Base-by-base conservation (phyloP, 352 stramenopile species). In the Phytopythium cucurbitacearum region DNA sequence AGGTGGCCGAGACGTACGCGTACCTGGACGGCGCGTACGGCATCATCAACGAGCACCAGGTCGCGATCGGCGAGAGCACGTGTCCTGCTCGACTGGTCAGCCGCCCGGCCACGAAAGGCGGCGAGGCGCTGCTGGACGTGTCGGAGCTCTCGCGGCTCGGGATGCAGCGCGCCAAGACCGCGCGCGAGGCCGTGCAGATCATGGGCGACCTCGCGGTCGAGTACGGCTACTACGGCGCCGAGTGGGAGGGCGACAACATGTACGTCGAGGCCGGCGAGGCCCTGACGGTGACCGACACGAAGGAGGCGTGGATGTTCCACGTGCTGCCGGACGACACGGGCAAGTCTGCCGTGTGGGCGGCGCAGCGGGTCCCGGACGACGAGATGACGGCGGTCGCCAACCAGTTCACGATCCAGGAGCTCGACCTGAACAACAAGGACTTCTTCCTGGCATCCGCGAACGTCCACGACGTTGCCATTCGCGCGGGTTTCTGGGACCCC, bases 231-330 rank as follows among this genome's bases (percentile, higher is more conserved):
- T 98, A 98, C 59, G 92, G 91, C 42, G 89, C 81, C 43, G 68
- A 76, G 38, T 96, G 82, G 82, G 86, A 96, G 60, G 73, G 72
- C 6, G 59, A 76, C 0, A 51, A 44, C 42, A 65, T 78, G 28
- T 79, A 77, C 49, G 71, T 76, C 48, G 88, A 96, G 55, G 88
- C 78, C 34, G 90, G 84, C 9, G 94, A 98, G 69, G 84, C 85
- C 32, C 78, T 98, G 15, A 95, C 79, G 1, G 87, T 98, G 10
- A 89, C 78, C 3, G 95, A 98, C 67, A 70, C 83, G 3, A 76
- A 76, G 15, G 91, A 98, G 55, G 89, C 79, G 35, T 98, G 94
- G 94, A 87, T 98, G 47, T 98, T 98, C 65, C 95, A 98, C 65
- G 96, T 98, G 44, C 54, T 98, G 37, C 86, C 93, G 0, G 93